Conservation (phyloP, 495 filamentous ascomycete species). For the Xylaria cubensis region DNA sequence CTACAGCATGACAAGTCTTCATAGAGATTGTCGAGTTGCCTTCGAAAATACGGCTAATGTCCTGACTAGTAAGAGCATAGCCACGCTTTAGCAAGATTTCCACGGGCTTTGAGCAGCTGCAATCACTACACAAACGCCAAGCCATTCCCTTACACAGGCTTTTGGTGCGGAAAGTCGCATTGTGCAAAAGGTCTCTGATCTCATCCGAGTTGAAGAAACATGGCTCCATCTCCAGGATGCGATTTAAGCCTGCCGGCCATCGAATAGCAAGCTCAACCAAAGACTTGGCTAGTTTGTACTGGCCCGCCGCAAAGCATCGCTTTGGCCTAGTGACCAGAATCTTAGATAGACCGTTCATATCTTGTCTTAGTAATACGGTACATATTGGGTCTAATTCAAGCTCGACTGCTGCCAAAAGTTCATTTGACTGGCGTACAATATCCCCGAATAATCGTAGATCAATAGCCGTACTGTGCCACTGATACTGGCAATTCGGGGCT, state of each 20-base stretch:
- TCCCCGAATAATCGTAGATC: not conserved
- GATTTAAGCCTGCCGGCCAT: not conserved
- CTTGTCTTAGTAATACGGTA: not conserved
- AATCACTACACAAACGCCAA: not conserved
- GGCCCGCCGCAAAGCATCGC: not conserved
- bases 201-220: not conserved
- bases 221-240: not conserved
- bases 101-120: not conserved
- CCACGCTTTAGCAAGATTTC: not conserved
- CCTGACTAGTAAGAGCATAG: not conserved
- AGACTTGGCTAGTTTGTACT: not conserved
- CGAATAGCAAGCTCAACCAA: not conserved
- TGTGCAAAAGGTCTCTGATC: not conserved
- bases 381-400: not conserved
- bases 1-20: not conserved
- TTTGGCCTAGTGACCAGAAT: not conserved
- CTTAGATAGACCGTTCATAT: not conserved
- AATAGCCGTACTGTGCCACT: not conserved
- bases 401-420: slow-evolving; percentile 3
- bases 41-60: not conserved
- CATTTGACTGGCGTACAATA: not conserved
- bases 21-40: not conserved
- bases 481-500: not conserved
- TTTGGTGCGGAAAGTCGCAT: not conserved
- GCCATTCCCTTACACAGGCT: not conserved